These are phyloP conservation scores for Pestalotiopsis sp. DNA, from an alignment of 2,329 filamentous ascomycete species.

Conservation along the genomic window DNA sequence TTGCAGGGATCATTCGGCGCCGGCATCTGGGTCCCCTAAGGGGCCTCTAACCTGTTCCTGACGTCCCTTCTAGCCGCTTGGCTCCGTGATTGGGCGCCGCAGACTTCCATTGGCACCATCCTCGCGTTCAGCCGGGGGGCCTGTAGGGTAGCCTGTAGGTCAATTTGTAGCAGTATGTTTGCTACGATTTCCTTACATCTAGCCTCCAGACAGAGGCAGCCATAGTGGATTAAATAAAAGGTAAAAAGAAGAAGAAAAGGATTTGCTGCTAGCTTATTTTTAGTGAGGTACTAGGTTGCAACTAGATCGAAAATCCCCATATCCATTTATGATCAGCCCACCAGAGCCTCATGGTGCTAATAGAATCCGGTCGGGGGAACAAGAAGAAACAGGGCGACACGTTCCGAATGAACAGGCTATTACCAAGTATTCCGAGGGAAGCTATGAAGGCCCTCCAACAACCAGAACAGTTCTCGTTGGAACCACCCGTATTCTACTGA, in stretches of 20 bases:
- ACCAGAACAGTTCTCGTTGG: neutral
- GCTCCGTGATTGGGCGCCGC: neutral
- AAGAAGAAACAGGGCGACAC: neutral
- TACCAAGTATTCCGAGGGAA: neutral
- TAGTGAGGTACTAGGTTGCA: neutral
- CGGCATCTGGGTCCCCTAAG: neutral
- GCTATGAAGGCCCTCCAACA: neutral
- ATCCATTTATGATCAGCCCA: neutral
- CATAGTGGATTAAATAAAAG: neutral
- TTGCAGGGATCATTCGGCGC: neutral
- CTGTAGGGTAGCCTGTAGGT: neutral
- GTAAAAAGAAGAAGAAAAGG: neutral
- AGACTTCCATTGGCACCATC: neutral
- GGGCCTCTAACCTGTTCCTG: neutral
- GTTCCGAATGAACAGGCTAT: neutral
- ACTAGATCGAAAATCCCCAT: neutral
- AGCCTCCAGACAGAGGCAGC: neutral
- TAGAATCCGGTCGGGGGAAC: neutral
- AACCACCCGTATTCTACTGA: neutral
- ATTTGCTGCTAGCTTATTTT: neutral
- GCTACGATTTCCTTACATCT: neutral
- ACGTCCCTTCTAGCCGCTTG: neutral
- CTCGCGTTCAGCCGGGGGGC: neutral
- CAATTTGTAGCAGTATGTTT: neutral
- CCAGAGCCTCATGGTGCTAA: neutral